Evolutionary conservation across 73 alveolate species (phyloP).

Genomic region (Breviolum minutum): DNA sequence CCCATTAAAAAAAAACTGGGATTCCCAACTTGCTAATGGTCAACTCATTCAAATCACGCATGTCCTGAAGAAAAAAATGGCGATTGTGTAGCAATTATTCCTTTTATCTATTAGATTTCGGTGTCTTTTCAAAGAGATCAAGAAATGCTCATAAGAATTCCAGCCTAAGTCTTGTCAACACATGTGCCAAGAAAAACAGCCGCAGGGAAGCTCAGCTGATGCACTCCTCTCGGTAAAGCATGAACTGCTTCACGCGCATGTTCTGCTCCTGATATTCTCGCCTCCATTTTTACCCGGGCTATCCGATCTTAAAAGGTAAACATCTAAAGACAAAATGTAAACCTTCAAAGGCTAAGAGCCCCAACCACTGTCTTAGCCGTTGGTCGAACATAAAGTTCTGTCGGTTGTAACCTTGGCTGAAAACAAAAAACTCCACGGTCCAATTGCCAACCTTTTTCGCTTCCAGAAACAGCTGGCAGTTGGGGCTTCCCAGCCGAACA

Average conservation of each 20-base stretch:
- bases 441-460: not conserved
- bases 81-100: not conserved
- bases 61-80: not conserved
- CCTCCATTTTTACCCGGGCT: no score
- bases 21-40: conserved; percentile 59
- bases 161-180: not conserved
- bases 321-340: no score
- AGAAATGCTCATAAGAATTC: not conserved
- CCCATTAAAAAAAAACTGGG: not conserved
- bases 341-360: not conserved
- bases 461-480: not conserved
- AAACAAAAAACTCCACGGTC: not conserved
- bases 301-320: no score
- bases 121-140: not conserved
- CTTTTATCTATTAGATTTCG: not conserved
- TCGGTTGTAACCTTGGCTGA: conserved; percentile 80
- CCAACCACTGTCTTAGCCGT: conserved; percentile 44
- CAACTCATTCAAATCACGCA: conserved; percentile 69
- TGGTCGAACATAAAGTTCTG: conserved; percentile 87
- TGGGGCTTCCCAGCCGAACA: conserved; percentile 29
- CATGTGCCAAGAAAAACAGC: not conserved
- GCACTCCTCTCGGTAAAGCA: conserved; percentile 80
- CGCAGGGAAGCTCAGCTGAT: not conserved
- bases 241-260: conserved; percentile 93
- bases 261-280: conserved; percentile 94